These are phyloP conservation scores for Macaranga tanarius DNA, from an alignment of 441 rosid genomes.

Conservation along the genomic window DNA sequence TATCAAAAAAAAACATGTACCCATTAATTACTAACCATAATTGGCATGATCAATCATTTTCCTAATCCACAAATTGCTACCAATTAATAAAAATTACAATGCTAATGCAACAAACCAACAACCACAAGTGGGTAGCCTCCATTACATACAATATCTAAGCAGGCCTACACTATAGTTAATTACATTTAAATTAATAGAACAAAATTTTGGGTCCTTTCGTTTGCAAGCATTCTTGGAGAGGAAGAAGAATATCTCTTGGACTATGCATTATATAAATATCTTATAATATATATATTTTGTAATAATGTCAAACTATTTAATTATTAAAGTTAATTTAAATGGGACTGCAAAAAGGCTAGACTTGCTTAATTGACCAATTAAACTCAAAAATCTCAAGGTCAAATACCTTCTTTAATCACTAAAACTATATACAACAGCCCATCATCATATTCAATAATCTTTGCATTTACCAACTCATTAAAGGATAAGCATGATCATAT, in stretches of 20 bases:
- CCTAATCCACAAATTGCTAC: too few relatives aligned
- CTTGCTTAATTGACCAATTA: neutral
- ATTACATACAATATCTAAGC: neutral
- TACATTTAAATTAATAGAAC: neutral
- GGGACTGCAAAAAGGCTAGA: neutral
- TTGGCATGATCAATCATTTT: too few relatives aligned
- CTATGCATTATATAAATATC: neutral
- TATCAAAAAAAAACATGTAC: too few relatives aligned
- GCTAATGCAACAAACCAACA: too few relatives aligned
- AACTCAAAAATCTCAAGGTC: neutral
- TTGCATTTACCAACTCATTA: neutral
- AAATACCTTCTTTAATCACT: neutral
- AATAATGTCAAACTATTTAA: neutral
- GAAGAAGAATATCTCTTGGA: neutral
- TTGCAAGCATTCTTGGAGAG: neutral
- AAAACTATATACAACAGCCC: neutral
- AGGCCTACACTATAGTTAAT: neutral
- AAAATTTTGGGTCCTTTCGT: constrained; percentile 1
- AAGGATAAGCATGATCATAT: neutral
- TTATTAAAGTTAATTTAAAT: neutral
- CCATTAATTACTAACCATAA: too few relatives aligned
- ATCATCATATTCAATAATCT: neutral
- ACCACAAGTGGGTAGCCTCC: too few relatives aligned
- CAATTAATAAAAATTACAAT: too few relatives aligned
- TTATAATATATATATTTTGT: neutral